These are phyloP conservation scores for Atalantia buxifolia DNA, from an alignment of 345 rosid species.

Conservation along the genomic window DNA sequence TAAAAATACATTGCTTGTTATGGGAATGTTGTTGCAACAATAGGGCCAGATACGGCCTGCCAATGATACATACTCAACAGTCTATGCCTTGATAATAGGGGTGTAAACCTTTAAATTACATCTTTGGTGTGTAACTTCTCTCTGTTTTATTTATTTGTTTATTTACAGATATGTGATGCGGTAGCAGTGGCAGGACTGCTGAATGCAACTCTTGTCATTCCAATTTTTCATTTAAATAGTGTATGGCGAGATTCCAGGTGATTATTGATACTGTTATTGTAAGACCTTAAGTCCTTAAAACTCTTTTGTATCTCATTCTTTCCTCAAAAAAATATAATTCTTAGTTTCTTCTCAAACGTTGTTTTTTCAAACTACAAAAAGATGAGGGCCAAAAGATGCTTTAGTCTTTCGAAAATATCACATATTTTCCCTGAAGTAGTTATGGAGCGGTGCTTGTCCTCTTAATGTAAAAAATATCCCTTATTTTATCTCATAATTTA, in stretches of 20 bases:
- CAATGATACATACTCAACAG: not conserved
- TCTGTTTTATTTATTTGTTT: not conserved
- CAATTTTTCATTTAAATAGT: constrained; percentile 91
- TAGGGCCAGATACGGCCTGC: not conserved
- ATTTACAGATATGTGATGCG: constrained; percentile 88
- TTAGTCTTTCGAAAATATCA: not conserved
- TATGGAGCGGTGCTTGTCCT: not conserved
- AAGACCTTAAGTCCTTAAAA: not conserved
- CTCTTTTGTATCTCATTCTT: not conserved
- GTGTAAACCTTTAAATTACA: not conserved
- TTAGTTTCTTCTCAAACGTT: not conserved
- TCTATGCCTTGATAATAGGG: not conserved
- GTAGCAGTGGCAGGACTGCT: constrained; percentile 95
- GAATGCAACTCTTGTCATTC: constrained; percentile 94
- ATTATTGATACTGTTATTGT: constrained; percentile 17
- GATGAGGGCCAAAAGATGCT: not conserved
- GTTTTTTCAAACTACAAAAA: not conserved
- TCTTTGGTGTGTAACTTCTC: constrained; percentile 5
- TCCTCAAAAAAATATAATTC: too few species aligned
- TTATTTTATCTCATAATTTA: not conserved
- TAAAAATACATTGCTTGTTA: not conserved
- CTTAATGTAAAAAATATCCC: not conserved
- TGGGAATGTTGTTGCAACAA: not conserved
- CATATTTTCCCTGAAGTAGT: not conserved
- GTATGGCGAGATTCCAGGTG: constrained; percentile 99